Conservation (phyloP, 148 eudicot species). For the Cornus florida region DNA sequence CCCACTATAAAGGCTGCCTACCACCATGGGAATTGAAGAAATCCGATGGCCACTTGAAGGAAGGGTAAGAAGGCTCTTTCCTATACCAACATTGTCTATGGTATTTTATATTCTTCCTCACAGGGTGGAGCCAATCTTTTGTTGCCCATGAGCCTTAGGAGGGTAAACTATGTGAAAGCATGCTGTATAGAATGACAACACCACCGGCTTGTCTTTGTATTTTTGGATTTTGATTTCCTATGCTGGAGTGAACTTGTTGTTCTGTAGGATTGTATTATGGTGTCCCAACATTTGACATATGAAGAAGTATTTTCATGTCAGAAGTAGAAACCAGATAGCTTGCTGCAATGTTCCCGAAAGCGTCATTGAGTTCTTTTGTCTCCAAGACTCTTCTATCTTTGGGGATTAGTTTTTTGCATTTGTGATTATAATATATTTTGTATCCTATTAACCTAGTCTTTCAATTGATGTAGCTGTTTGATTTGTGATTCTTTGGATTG, state of each 20-base stretch:
- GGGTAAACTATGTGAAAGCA: neutral
- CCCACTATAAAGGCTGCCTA: conserved; percentile 64
- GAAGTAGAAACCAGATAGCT: neutral
- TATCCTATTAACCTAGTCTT: neutral
- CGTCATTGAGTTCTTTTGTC: too few species aligned
- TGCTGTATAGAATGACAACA: neutral
- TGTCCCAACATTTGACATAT: neutral
- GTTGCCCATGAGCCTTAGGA: neutral
- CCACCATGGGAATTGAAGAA: conserved; percentile 53
- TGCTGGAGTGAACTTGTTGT: neutral
- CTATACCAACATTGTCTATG: too few species aligned
- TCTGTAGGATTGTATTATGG: conserved; percentile 9
- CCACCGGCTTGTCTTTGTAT: neutral
- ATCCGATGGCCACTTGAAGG: conserved; percentile 35
- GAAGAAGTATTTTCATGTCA: neutral
- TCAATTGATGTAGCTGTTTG: neutral
- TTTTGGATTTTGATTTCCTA: neutral
- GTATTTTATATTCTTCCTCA: neutral
- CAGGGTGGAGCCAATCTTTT: neutral
- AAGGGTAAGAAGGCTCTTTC: conserved; percentile 21
- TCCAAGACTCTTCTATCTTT: neutral
- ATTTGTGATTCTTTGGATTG: neutral
- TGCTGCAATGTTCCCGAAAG: neutral
- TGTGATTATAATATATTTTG: too few species aligned
- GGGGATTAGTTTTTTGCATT: too few species aligned